A percentile compares a stretch with the other conserved stretches of the same genome.
These are phyloP conservation scores for Ceratobasidium sp. DNA, from an alignment of 1,284 basidiomycete species.

Conservation along the genomic window DNA sequence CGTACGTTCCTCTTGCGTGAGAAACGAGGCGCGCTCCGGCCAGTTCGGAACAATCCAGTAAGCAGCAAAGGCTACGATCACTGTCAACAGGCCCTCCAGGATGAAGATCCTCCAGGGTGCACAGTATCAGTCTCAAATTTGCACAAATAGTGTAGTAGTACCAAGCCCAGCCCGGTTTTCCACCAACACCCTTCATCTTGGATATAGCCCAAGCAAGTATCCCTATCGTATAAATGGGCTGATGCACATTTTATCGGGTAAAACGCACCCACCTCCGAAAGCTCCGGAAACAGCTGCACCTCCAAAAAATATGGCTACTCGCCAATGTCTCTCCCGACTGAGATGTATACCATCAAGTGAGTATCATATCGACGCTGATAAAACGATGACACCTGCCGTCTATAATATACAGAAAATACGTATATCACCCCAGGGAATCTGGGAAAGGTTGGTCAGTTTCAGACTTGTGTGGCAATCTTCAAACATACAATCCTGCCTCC, in stretches of 20 bases:
- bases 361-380: not conserved
- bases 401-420: conserved; percentile 68
- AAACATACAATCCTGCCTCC: conserved; percentile 58
- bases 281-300: conserved; percentile 63
- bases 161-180: conserved; percentile 64
- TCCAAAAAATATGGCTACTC: conserved; percentile 68
- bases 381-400: conserved; percentile 50
- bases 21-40: conserved; percentile 56
- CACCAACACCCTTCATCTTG: conserved; percentile 66
- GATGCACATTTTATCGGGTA: not conserved
- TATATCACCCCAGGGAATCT: conserved; percentile 66
- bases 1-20: not conserved
- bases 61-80: conserved; percentile 56
- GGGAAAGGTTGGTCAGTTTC: not conserved
- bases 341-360: not conserved
- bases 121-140: not conserved
- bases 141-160: conserved; percentile 44
- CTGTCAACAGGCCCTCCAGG: conserved; percentile 64
- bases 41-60: conserved; percentile 67
- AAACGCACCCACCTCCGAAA: conserved; percentile 60
- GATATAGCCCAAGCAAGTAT: conserved; percentile 64
- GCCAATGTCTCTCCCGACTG: conserved; percentile 64
- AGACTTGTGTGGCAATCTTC: not conserved
- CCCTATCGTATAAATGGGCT: conserved; percentile 29
- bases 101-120: conserved; percentile 71